Evolutionary conservation across 805 yeast species (phyloP).

Genomic region (Yarrowia yakushimensis): DNA sequence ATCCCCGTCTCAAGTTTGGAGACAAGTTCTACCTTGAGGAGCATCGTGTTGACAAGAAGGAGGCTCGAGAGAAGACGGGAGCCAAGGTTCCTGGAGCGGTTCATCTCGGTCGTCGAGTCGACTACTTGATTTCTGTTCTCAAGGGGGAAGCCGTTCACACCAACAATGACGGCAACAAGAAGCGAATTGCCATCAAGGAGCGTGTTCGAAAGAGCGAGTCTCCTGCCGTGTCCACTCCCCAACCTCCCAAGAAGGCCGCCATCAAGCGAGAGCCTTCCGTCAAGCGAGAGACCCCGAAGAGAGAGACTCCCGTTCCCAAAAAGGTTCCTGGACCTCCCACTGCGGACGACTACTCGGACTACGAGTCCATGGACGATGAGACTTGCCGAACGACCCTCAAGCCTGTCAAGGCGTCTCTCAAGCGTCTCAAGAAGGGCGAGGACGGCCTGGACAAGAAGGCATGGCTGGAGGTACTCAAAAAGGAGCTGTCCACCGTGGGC

Average conservation of each 20-base stretch:
- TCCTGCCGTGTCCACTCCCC: slow-evolving; percentile 27
- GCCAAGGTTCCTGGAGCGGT: slow-evolving; percentile 88
- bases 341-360: slow-evolving; percentile 47
- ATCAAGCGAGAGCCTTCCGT: slow-evolving; percentile 7
- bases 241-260: slow-evolving; percentile 21
- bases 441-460: slow-evolving; percentile 70
- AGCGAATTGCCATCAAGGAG: slow-evolving; percentile 31
- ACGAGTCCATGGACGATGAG: slow-evolving; percentile 74
- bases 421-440: slow-evolving; percentile 65
- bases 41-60: slow-evolving; percentile 39
- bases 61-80: slow-evolving; percentile 37
- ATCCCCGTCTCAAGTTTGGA: slow-evolving; percentile 81
- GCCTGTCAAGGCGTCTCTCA: slow-evolving; percentile 64
- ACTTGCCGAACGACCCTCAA: slow-evolving; percentile 58
- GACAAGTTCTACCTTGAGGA: slow-evolving; percentile 75
- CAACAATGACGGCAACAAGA: slow-evolving; percentile 20
- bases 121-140: slow-evolving; percentile 71
- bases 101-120: slow-evolving; percentile 87
- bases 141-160: slow-evolving; percentile 47
- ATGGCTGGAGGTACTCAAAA: slow-evolving; percentile 68
- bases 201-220: slow-evolving; percentile 29
- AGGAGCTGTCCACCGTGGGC: slow-evolving; percentile 69
- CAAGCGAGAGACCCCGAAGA: slow-evolving; percentile 11
- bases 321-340: slow-evolving; percentile 25
- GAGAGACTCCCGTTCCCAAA: slow-evolving; percentile 11